Base-by-base conservation (phyloP, 2,329 filamentous ascomycete species). In the Aspergillus hortae region DNA sequence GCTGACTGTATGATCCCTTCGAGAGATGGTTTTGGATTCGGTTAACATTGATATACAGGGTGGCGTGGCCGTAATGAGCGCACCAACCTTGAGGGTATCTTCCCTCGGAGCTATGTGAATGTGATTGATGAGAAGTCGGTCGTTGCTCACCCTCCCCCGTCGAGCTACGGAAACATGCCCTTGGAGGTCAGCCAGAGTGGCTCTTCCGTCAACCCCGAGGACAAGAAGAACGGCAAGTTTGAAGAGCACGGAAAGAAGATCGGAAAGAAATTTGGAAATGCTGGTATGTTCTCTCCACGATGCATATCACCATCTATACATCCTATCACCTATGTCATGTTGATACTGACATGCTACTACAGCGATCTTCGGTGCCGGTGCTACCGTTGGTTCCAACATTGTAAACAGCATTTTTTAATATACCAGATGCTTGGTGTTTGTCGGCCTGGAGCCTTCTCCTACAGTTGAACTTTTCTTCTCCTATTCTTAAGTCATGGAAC, bases 361-460 rank as follows among this genome's bases (percentile, higher is more conserved):
- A 42, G 90, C 91, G 25, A 90, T 96, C 61, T 95, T 95, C 64
- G 92, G 92, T 70, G 92, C 92, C 44, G 92, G 92, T 72, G 92
- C 92, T 45, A 94, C 90, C 1, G 87, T 96, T 58, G 92, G 92
- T 67, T 84, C 87, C 61, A 94, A 95, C 67, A 84, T 96, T 67
- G 90, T 96, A 61, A 94, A 95, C 73, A 85, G 87, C 57, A 95
- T 95, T 62, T 94, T 96, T 71, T 95, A 85, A 32, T 42, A 42
- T 44, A 30, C 27, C 27, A 30, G 27, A 30, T 30, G 27, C 7
- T 30, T 30, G 27, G 10, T 30, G 27, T 10, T 30, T 30, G 27
- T 30, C 27, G 27, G 27, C 27, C 27, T 30, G 27, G 27, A 30
- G 27, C 27, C 27, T 30, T 11, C 27, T 17, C 17, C 17, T 30